Evolutionary conservation across 2,329 filamentous ascomycete species (phyloP).

Genomic region (Penicillium hordei): DNA sequence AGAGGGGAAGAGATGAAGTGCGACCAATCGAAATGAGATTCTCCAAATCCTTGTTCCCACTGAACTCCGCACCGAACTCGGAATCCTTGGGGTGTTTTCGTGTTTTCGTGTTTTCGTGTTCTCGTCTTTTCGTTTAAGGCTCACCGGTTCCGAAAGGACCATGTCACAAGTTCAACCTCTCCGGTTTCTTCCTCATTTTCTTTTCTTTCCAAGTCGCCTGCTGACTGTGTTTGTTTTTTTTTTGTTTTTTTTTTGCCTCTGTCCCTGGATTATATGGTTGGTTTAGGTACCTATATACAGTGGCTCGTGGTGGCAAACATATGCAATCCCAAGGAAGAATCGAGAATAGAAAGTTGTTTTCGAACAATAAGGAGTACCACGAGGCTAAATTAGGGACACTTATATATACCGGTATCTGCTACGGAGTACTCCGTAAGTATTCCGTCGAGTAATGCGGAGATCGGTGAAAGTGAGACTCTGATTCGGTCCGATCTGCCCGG

Average conservation of each 20-base stretch:
- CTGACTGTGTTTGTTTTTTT: constrained; percentile 11
- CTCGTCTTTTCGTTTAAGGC: not conserved
- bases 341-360: not conserved
- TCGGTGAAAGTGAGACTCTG: not conserved
- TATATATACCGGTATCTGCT: not conserved
- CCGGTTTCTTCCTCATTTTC: constrained; percentile 21
- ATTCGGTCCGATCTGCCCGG: constrained; percentile 16
- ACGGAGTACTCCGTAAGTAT: no score
- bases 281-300: not conserved
- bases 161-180: constrained; percentile 12
- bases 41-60: constrained; percentile 16
- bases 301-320: constrained; percentile 19
- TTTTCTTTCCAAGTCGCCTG: constrained; percentile 21
- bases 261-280: not conserved
- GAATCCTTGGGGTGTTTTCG: constrained; percentile 1
- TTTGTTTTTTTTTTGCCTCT: not conserved
- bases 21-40: constrained; percentile 7
- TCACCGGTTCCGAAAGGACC: constrained; percentile 2
- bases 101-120: not conserved
- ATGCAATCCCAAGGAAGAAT: not conserved
- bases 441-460: constrained; percentile 10
- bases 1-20: constrained; percentile 1
- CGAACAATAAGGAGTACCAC: not conserved
- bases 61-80: constrained; percentile 23
- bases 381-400: not conserved